Evolutionary conservation across 2,329 filamentous ascomycete genomes (phyloP), one percentile per base, ranked within the genome.

Genomic region (Talaromyces pinophilus): DNA sequence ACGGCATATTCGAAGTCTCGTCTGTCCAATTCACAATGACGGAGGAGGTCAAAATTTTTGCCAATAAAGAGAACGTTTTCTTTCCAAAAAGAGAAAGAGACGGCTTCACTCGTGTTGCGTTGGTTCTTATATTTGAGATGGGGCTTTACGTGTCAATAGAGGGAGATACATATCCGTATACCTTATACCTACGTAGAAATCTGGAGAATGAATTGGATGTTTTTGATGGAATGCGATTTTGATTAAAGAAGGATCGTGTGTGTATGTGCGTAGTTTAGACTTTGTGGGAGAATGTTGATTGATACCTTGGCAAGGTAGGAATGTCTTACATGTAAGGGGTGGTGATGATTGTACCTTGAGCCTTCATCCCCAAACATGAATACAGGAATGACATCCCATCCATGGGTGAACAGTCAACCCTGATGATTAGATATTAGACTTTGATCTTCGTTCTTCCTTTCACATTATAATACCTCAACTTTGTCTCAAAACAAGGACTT

Each of bases 1-100:
- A 25, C 25, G 79, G 79, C 79, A 79, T 73, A 71, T 76, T 81
- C 79, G 79, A 81, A 81, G 79, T 77, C 78, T 81, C 74, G 76
- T 80, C 70, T 70, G 71, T 79, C 77, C 74, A 72, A 61, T 69
- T 71, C 42, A 59, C 64, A 52, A 74, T 73, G 77, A 78, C 78
- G 77, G 76, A 78, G 74, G 79, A 80, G 79, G 79, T 81, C 79
- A 81, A 81, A 78, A 64, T 74, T 74, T 68, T 70, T 81, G 79
- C 79, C 79, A 68, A 81, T 46, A 80, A 68, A 69, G 70, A 80
- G 68, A 70, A 69, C 67, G 69, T 67, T 63, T 59, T 62, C 64
- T 61, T 68, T 73, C 69, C 67, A 70, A 70, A 71, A 68, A 70
- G 73, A 38, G 28, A 33, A 28, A 54, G 15, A 42, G 19, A 8